Evolutionary conservation across 2,329 filamentous ascomycete genomes (phyloP), one percentile per base, ranked within the genome.

Genomic region (Didymella glomerata): DNA sequence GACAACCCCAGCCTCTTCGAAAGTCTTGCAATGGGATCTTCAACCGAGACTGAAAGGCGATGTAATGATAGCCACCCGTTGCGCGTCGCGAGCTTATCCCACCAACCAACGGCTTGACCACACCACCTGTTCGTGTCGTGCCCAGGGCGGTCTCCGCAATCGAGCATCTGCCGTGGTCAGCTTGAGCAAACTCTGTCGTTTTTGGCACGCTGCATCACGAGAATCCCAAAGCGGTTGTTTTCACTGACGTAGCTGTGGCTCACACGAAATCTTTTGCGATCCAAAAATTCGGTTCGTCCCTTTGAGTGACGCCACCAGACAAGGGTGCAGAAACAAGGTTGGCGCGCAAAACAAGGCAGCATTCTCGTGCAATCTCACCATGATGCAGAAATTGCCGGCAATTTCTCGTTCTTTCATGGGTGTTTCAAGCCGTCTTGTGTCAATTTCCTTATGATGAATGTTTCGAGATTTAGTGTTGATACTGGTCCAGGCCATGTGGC

Each of bases 61-160:
- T 56, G 52, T 56, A 51, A 55, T 53, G 48, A 60, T 46, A 53
- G 48, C 45, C 52, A 55, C 41, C 57, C 38, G 48, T 60, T 60
- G 57, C 57, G 57, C 48, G 52, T 60, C 57, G 27, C 24, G 44
- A 16, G 20, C 25, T 45, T 45, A 46, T 56, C 48, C 32, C 46
- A 36, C 57, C 57, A 60, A 56, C 48, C 57, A 56, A 20, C 51
- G 22, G 30, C 13, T 16, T 18, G n/a, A 9, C 46, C 56, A 28
- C 50, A 54, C 54, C 50, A 47, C 40, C 41, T 24, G 20, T 20
- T 27, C 27, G 47, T 30, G 4, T 41, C 16, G n/a, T 53, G 55
- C 36, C 22, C 28, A 58, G 55, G 38, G 5, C 16, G 10, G 28
- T 50, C 50, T 50, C 56, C 46, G 46, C 56, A 54, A 54, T 54